Evolutionary conservation across 176 grass and related monocot species (phyloP).

Genomic region (Juncus inflexus): DNA sequence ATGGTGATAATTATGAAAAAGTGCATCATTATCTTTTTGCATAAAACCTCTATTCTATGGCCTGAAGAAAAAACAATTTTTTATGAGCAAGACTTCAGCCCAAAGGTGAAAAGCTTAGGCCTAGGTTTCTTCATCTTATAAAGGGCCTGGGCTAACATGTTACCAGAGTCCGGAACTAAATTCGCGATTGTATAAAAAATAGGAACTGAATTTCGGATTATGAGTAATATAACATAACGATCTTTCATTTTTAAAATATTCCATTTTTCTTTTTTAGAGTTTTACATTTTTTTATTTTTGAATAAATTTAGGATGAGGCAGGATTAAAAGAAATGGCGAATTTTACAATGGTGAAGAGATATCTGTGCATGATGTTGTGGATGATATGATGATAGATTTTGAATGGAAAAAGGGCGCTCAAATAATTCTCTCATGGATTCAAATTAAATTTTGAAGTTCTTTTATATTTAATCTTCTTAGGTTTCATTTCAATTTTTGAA

Average conservation of each 20-base stretch:
- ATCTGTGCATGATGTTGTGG: slow-evolving; percentile 59
- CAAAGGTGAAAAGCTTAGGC: no score
- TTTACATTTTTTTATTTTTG: slow-evolving; percentile 9
- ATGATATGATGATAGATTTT: slow-evolving; percentile 93
- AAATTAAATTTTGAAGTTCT: slow-evolving; percentile 10
- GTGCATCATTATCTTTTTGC: no score
- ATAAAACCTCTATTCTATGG: no score
- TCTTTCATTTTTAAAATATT: background rate
- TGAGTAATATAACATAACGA: slow-evolving; percentile 34
- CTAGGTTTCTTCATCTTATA: no score
- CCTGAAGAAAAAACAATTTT: no score
- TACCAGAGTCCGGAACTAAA: no score
- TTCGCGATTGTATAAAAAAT: background rate
- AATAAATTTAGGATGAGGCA: slow-evolving; percentile 47
- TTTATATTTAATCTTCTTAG: background rate
- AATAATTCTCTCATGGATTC: slow-evolving; percentile 60
- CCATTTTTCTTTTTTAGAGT: background rate
- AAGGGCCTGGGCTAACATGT: no score
- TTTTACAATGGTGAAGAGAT: slow-evolving; percentile 58
- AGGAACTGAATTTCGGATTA: slow-evolving; percentile 77
- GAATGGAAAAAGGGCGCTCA: slow-evolving; percentile 75
- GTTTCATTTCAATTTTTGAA: no score
- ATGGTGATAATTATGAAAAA: no score
- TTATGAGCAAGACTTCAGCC: no score
- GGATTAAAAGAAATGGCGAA: slow-evolving; percentile 72